These are phyloP conservation scores for Colletotrichum limetticola DNA, from an alignment of 2,329 filamentous ascomycete genomes.

Conservation along the genomic window DNA sequence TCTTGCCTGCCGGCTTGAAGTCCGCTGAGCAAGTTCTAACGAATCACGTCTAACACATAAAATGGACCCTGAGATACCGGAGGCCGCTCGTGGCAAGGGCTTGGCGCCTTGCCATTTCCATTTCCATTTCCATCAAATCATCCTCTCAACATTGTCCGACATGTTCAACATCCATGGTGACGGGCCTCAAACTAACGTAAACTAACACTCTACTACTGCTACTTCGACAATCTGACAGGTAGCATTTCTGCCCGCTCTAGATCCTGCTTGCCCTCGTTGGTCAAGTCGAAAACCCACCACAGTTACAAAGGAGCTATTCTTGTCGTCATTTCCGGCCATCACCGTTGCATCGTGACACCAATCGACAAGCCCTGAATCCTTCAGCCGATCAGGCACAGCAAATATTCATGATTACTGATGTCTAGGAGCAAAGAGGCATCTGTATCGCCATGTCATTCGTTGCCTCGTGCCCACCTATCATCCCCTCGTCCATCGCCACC, in stretches of 20 bases:
- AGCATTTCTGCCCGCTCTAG: not conserved
- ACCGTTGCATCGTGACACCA: constrained; percentile 6
- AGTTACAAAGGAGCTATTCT: not conserved
- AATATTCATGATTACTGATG: not conserved
- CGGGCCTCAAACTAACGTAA: not conserved
- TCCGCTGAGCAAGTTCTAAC: not conserved
- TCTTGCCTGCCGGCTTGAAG: not conserved
- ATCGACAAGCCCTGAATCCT: constrained; percentile 3
- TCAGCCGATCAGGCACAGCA: not conserved
- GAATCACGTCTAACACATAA: not conserved
- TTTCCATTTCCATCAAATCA: not conserved
- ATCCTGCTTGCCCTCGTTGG: not conserved
- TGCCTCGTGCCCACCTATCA: not conserved
- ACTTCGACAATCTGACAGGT: not conserved
- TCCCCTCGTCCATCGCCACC: not conserved
- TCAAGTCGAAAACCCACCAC: not conserved
- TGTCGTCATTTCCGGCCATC: constrained; percentile 9
- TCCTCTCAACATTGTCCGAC: not conserved
- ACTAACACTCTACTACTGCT: too few species aligned
- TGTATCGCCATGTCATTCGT: not conserved
- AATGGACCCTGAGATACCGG: not conserved
- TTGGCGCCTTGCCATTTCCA: not conserved
- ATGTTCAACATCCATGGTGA: not conserved
- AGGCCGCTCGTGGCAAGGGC: not conserved
- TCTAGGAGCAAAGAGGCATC: not conserved